Evolutionary conservation across 371 early-diverging fungal species (phyloP).

Genomic region (Lichtheimia corymbifera): DNA sequence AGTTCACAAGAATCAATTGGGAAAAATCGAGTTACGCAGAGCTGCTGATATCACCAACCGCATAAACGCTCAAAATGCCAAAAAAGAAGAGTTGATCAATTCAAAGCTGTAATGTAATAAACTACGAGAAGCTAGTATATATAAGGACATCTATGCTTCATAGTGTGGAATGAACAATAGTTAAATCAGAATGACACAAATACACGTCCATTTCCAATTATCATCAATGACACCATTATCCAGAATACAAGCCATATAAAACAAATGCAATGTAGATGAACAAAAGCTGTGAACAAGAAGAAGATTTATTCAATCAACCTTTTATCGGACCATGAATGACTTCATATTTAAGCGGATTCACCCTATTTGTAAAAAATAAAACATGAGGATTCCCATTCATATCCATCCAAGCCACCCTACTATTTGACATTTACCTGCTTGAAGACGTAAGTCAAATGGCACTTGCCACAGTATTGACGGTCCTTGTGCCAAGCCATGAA

Average conservation of each 20-base stretch:
- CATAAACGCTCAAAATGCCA: conserved; percentile 33
- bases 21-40: conserved; percentile 47
- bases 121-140: too few relatives aligned
- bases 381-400: background rate
- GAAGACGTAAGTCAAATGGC: conserved; percentile 61
- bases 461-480: conserved; percentile 93
- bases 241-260: too few relatives aligned
- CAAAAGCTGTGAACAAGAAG: too few relatives aligned
- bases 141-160: too few relatives aligned
- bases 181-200: too few relatives aligned
- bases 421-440: conserved; percentile 28
- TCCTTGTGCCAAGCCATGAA: conserved; percentile 98
- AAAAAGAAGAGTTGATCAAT: conserved; percentile 12
- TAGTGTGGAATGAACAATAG: too few relatives aligned
- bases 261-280: too few relatives aligned
- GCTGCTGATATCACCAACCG: conserved; percentile 31
- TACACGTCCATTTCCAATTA: too few relatives aligned
- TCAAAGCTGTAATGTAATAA: background rate
- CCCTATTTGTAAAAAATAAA: conserved; percentile 2
- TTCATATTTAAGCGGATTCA: conserved; percentile 7
- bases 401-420: background rate
- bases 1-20: conserved; percentile 34
- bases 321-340: too few relatives aligned
- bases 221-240: too few relatives aligned
- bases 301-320: too few relatives aligned